Evolutionary conservation across 768 basidiomycete genomes (phyloP).

Genomic region (Guyanaporus albipodus): DNA sequence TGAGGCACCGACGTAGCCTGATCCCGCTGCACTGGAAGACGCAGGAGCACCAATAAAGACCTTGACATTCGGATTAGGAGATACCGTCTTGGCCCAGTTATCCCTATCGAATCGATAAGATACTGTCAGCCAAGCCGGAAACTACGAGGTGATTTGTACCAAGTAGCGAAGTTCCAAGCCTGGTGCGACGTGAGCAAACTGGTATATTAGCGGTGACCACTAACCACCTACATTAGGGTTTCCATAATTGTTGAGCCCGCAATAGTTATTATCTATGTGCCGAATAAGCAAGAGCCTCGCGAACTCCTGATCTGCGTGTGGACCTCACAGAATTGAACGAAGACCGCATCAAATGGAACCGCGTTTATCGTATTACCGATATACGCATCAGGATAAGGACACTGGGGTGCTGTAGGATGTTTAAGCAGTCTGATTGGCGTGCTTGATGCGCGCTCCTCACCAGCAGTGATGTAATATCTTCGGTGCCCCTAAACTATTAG

Average conservation of each 20-base stretch:
- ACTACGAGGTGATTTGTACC: slow-evolving; percentile 26
- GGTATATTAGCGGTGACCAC: not conserved
- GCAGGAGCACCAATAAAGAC: slow-evolving; percentile 49
- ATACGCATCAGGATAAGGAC: slow-evolving; percentile 47
- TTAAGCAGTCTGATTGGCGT: not conserved
- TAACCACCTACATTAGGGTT: slow-evolving; percentile 35
- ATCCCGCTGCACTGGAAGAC: slow-evolving; percentile 39
- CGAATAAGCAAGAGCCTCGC: not conserved
- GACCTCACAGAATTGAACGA: slow-evolving; percentile 46
- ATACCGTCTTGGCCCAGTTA: slow-evolving; percentile 43
- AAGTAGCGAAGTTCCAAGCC: slow-evolving; percentile 46
- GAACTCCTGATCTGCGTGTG: not conserved
- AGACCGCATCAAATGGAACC: slow-evolving; percentile 46
- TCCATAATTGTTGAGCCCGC: slow-evolving; percentile 42
- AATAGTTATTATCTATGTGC: slow-evolving; percentile 45
- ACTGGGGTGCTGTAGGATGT: slow-evolving; percentile 34
- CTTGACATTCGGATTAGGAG: slow-evolving; percentile 45
- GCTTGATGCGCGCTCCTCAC: slow-evolving; percentile 3
- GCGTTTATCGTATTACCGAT: slow-evolving; percentile 40
- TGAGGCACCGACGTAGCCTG: slow-evolving; percentile 39
- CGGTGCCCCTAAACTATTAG: slow-evolving; percentile 3
- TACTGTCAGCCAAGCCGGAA: not conserved
- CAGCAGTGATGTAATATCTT: slow-evolving; percentile 44
- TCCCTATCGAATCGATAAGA: slow-evolving; percentile 34
- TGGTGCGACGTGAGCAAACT: slow-evolving; percentile 17